Evolutionary conservation across 345 rosid species (phyloP), one percentile per base, ranked within the genome.

Genomic region (Syzygium oleosum): DNA sequence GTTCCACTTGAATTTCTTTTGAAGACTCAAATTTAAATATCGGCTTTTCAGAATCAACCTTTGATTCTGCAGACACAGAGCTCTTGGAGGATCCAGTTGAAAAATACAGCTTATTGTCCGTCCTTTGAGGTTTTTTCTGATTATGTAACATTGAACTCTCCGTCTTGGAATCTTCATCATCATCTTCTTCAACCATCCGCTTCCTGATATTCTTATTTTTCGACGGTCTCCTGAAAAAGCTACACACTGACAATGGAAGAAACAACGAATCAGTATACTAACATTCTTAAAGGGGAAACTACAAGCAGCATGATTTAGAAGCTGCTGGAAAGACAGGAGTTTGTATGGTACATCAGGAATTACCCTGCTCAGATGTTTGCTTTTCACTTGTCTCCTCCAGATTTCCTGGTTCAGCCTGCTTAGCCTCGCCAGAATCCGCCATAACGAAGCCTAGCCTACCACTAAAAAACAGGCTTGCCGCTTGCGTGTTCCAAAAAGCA

Each of bases 1-100:
- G 89, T 58, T 96, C 98, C 84, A 96, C 97, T 90, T 96, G 99
- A 87, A 97, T 94, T 90, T 95, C 95, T 92, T 93, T 97, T 11
- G 98, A 97, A 85, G 99, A 97, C 85, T 95, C 98, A 13, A 93
- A 97, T 80, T 94, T 96, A 88, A 97, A 97, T 51, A 93, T 83
- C 13, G 91, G 54, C 52, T 89, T 88, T 23, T 89, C 88, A 84
- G 92, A 80, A 87, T 91, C 95, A 1, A 78, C 84, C 51, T 88
- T 89, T 4, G 90, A 84, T 55, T 89, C 91, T 3, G 93, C 55
- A 0, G 92, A 34, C 46, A 54, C 5, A 17, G 93, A 55, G 86
- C 85, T 92, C 89, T 92, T 94, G 19, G 97, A 92, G 51, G 96
- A 90, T 84, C 94, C 96, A 68, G 95, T 93, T 1, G 98, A 93